Base-by-base conservation (phyloP, 495 filamentous ascomycete genomes). In the Pseudoneurospora amorphoporcata region DNA sequence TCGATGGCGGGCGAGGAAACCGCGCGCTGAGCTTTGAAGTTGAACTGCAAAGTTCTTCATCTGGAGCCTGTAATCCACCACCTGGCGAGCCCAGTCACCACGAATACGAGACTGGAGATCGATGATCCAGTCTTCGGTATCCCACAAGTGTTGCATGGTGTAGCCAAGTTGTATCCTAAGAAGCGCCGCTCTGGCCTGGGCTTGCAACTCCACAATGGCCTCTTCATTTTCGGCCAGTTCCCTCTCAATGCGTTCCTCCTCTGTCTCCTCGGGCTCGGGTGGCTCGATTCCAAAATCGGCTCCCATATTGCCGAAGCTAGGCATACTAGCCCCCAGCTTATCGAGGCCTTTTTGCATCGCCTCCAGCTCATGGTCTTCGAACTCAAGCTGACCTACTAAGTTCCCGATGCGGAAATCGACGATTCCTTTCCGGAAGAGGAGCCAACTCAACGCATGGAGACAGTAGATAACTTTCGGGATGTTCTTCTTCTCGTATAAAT, bases 401-500 rank as follows among this genome's bases (percentile, higher is more conserved):
- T 99, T 99, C n/a, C 94, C 96, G 81, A 99, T 98, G 10, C 94
- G 89, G 82, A 98, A 98, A 75, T 93, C 91, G 37, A 98, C 90
- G 65, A 99, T 92, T 1, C 94, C 94, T 78, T 97, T 97, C 68
- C 96, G 90, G 82, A 92, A 98, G 8, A 99, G 87, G 45, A 98
- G 84, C 93, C 95, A 99, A 76, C 94, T 97, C 16, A 98, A 82
- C 3, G 96, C 96, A 79, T 99, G 96, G 72, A 99, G 94, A 81
- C 96, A 98, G 82, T 99, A 95, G 73, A 99, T 98, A 77, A 98
- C 96, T 82, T 97, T 99, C 0, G 96, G 96, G 7, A 98, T 94
- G 77, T 99, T 99, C 82, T 99, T 99, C 84, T 98, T 99, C 80
- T 99, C 97, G 84, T 99, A 99, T 41, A 99, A 83, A 79, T 99